Evolutionary conservation across 1,284 basidiomycete genomes (phyloP).

Genomic region (Cutaneotrichosporon spelunceum): DNA sequence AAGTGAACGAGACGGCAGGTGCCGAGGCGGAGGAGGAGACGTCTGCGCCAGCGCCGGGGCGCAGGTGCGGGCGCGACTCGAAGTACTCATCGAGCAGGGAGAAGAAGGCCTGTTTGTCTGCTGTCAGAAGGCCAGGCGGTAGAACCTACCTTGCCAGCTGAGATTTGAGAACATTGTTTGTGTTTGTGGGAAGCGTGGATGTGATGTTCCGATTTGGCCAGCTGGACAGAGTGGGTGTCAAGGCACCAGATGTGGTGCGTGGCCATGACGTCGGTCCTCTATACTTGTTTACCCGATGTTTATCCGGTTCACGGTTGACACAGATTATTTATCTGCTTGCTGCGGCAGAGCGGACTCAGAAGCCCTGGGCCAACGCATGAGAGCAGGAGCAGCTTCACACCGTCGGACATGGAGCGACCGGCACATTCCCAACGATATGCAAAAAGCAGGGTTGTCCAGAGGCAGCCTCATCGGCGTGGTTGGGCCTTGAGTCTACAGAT

Average conservation of each 20-base stretch:
- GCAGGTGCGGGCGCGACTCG: constrained; percentile 42
- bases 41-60: constrained; percentile 9
- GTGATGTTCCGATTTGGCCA: not conserved
- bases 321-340: too few relatives aligned
- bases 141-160: constrained; percentile 1
- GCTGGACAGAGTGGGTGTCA: not conserved
- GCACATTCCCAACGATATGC: too few relatives aligned
- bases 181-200: not conserved
- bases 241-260: not conserved
- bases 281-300: not conserved
- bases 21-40: not conserved
- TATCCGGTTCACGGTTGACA: too few relatives aligned
- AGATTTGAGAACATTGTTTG: constrained; percentile 8
- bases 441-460: too few relatives aligned
- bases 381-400: too few relatives aligned
- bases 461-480: too few relatives aligned
- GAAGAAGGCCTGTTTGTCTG: constrained; percentile 45
- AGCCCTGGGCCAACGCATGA: too few relatives aligned
- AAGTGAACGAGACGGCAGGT: not conserved
- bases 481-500: too few relatives aligned
- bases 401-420: too few relatives aligned
- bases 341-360: too few relatives aligned
- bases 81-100: constrained; percentile 49
- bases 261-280: not conserved
- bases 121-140: not conserved